Base-by-base conservation (phyloP, 345 rosid species). In the Gossypium longicalyx region DNA sequence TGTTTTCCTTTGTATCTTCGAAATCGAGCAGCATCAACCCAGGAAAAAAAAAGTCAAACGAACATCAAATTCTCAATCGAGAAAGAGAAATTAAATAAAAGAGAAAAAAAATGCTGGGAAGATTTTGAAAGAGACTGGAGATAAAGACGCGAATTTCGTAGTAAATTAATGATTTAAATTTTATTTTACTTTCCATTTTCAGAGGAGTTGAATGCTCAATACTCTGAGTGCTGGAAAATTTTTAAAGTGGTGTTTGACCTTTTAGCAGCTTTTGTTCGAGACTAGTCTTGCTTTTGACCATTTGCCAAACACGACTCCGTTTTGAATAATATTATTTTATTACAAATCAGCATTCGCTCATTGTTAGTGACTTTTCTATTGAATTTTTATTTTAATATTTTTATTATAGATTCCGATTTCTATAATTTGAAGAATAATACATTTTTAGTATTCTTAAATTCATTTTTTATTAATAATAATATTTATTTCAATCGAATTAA, bases 361-460 rank as follows among this genome's bases (percentile, higher is more conserved):
- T 34, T 34, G 49, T 45, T 45, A 11, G 0, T 45, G 49, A 11
- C 41, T 34, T 34, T 34, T 34, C 1, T 5, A 34, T 34, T 34
- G 41, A 34, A 29, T 29, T 29, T 3, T 34, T 34, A 34, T 34
- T 0, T 34, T 29, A 3, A 29, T 29, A 29, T 29, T 29, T 29
- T 29, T 29, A 29, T 3, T 29, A 29, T 29, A 29, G 34, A 29
- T 29, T 29, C 0, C 3, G 0, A 29, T 29, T 29, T 3, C 0
- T 29, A 29, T 29, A 29, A 29, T 3, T 29, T 3, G 2, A 0
- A 29, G 0, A 0, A 3, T 29, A 29, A 29, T 29, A 29, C 0
- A 0, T 3, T 29, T 29, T 29, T 0, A 3, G 4, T 3, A 0
- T 34, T 3, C 0, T 3, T 0, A 27, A 27, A 27, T 27, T 27